Evolutionary conservation across 1,139 yeast genomes (phyloP), one percentile per base, ranked within the genome.

Genomic region (Kodamaea suecica): DNA sequence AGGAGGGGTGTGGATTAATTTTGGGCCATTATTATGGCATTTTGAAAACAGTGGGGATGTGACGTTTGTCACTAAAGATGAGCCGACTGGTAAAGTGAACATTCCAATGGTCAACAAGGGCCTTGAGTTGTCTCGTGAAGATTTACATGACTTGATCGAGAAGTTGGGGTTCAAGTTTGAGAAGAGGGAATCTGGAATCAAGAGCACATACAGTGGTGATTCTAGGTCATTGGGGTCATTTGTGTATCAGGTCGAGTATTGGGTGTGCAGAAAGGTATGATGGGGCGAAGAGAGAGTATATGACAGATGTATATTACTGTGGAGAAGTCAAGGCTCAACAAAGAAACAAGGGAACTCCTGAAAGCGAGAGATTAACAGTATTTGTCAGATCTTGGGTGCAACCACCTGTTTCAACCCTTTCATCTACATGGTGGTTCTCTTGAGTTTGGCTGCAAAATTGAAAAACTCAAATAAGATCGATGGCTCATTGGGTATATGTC

Each of bases 21-120:
- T 82, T 48, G 97, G 96, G 0, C 96, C 96, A 0, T 61, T 87
- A 17, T 58, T 84, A 35, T 87, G 95, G 94, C 96, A 88, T 57
- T 82, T 76, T 52, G 95, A 85, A 49, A 77, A 76, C 36, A 76
- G 73, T 32, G 59, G 55, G 17, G 59, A 55, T 17, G 50, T 55
- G 43, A 52, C 41, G 20, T 19, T 6, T 9, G 21, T 19, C 8
- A 43, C 36, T 45, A 50, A 15, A 35, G 38, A 3, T 49, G 45
- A 31, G 69, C 65, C 2, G 48, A 50, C 6, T 9, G 21, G 21
- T 9, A 9, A 19, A 9, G 21, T 19, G 8, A 0, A 44, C 2
- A 53, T 59, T 1, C 56, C 62, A 2, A 49, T 66, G 1, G 70
- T 71, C 2, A 49, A 59, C 41, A 66, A 70, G 33, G 92, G 92